Evolutionary conservation across 495 filamentous ascomycete genomes (phyloP).

Genomic region (Penicillium herquei): DNA sequence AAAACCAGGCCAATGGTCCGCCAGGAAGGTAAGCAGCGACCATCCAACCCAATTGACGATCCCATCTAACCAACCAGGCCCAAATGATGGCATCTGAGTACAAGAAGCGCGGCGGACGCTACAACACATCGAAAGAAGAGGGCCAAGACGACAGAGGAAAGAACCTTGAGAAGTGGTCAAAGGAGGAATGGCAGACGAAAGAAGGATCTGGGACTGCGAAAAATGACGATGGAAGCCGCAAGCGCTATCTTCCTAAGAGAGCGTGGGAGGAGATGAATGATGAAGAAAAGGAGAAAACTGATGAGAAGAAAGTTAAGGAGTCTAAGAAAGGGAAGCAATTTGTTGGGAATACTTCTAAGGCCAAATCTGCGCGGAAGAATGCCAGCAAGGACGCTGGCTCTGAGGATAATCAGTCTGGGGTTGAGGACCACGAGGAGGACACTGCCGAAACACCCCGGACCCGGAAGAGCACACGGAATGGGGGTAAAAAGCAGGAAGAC

Average conservation of each 20-base stretch:
- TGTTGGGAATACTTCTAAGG: slow-evolving; percentile 41
- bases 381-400: slow-evolving; percentile 6
- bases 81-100: slow-evolving; percentile 53
- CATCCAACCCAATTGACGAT: neutral
- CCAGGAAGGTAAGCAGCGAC: slow-evolving; percentile 37
- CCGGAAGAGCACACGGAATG: neutral
- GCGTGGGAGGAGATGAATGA: slow-evolving; percentile 50
- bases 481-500: neutral
- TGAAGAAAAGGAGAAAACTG: slow-evolving; percentile 42
- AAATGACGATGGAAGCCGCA: slow-evolving; percentile 41
- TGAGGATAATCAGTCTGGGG: neutral
- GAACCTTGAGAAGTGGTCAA: slow-evolving; percentile 42
- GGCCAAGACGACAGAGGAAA: slow-evolving; percentile 41
- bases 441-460: neutral
- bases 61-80: slow-evolving; percentile 21
- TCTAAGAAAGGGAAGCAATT: slow-evolving; percentile 46
- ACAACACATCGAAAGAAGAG: slow-evolving; percentile 43
- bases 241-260: slow-evolving; percentile 49
- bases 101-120: slow-evolving; percentile 49
- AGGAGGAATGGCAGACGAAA: slow-evolving; percentile 53
- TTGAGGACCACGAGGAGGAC: neutral
- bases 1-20: slow-evolving; percentile 50
- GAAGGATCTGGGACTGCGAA: slow-evolving; percentile 46
- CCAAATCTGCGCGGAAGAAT: slow-evolving; percentile 35
- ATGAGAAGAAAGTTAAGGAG: slow-evolving; percentile 41